These are phyloP conservation scores for Xylariaceae sp. DNA, from an alignment of 2,329 filamentous ascomycete species.

Conservation along the genomic window DNA sequence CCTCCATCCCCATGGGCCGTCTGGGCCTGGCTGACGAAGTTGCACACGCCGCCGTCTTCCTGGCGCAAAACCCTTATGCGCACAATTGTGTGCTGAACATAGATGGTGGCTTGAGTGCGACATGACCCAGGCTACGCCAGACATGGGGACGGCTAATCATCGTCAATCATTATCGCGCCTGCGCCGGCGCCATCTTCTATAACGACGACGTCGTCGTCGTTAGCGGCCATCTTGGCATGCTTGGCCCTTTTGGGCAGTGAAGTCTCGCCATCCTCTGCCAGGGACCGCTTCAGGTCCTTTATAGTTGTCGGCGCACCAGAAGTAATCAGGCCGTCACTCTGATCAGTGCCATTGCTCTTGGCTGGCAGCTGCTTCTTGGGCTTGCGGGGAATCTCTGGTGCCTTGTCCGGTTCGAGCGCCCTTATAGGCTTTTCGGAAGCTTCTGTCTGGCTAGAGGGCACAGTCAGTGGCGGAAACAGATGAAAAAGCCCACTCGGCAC, in stretches of 20 bases:
- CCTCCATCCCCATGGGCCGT: slow-evolving; percentile 55
- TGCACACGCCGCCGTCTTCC: slow-evolving; percentile 73
- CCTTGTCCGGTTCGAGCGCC: slow-evolving; percentile 32
- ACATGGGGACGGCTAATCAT: slow-evolving; percentile 36
- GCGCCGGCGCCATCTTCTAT: slow-evolving; percentile 42
- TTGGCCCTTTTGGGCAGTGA: slow-evolving; percentile 43
- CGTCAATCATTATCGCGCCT: slow-evolving; percentile 61
- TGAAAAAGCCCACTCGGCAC: slow-evolving; percentile 20
- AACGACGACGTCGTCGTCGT: slow-evolving; percentile 37
- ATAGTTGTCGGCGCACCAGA: slow-evolving; percentile 28
- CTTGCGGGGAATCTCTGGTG: slow-evolving; percentile 45
- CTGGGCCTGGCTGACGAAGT: slow-evolving; percentile 65
- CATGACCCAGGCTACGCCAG: slow-evolving; percentile 29
- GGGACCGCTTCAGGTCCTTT: slow-evolving; percentile 39
- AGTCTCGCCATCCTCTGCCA: slow-evolving; percentile 34
- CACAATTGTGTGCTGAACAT: slow-evolving; percentile 83
- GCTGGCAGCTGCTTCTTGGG: slow-evolving; percentile 36
- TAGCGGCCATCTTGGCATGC: slow-evolving; percentile 23
- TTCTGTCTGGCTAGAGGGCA: slow-evolving; percentile 7
- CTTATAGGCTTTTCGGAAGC: slow-evolving; percentile 48
- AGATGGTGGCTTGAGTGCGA: slow-evolving; percentile 73
- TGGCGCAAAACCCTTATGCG: slow-evolving; percentile 71
- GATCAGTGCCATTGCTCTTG: slow-evolving; percentile 31
- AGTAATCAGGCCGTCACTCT: slow-evolving; percentile 34
- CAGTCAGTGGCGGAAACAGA: slow-evolving; percentile 15